Base-by-base conservation (phyloP, 2,329 filamentous ascomycete genomes). In the Pyrenophora tritici-repentis region DNA sequence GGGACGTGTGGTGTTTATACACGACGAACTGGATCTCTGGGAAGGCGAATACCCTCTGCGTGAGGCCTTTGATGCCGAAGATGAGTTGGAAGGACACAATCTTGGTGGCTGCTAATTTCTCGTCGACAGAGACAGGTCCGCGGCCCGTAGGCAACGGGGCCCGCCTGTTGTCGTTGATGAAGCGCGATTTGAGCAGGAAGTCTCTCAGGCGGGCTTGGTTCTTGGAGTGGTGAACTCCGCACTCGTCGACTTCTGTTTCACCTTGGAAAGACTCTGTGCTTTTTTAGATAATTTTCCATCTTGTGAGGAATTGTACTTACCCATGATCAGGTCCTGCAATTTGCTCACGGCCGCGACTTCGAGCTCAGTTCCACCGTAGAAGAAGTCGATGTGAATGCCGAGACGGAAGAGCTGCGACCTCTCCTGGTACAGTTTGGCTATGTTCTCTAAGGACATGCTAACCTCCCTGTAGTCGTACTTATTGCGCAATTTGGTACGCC, bases 1-100 rank as follows among this genome's bases (percentile, higher is more conserved):
- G 67, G 0, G 44, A 39, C 1, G 54, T 53, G 1, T 67, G 58
- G 4, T 69, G 57, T 10, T 65, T 58, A 58, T 83, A 83, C 1
- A 74, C 79, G 16, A 69, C 63, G 33, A 66, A 58, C 61, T 83
- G 81, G 0, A 76, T 78, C 2, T 72, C 63, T 7, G 76, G 72
- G 46, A 82, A 78, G n/a, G 67, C 53, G 53, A 65, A 68, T 64
- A 70, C 58, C 51, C 61, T 37, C 55, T 60, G 56, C 13, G 47
- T 50, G 5, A 42, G 16, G n/a, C 31, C 38, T 9, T 58, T 40
- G 5, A 59, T 17, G 8, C 65, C 51, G 33, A 73, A 67, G 13
- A 73, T 37, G 35, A 72, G 63, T 8, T 71, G 68, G 4, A 62
- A 55, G 42, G 59, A 67, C 59, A 74, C 65, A n/a, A 74, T 55